These are phyloP conservation scores for Micractinium conductrix DNA, from an alignment of 139 green algal species.

Conservation along the genomic window DNA sequence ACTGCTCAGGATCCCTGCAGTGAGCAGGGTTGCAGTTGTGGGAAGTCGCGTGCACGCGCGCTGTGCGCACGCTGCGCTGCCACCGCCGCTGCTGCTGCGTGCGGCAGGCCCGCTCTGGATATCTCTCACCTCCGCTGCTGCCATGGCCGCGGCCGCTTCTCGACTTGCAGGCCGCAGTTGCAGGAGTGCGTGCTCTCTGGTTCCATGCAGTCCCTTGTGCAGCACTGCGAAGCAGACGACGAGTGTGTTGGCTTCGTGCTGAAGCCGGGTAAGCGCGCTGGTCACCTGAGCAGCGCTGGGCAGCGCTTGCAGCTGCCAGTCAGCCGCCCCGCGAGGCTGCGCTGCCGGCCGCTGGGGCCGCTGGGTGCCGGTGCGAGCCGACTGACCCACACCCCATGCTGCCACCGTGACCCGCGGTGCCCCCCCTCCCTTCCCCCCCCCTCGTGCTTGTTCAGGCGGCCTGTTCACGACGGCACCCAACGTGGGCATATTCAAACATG, in stretches of 20 bases:
- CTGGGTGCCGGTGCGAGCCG: too few relatives aligned
- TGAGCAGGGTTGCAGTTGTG: not conserved
- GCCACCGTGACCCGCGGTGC: too few relatives aligned
- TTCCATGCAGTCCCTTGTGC: not conserved
- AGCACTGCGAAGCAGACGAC: not conserved
- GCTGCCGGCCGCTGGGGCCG: too few relatives aligned
- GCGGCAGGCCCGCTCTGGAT: not conserved
- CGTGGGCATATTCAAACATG: slow-evolving; percentile 5
- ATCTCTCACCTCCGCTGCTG: too few relatives aligned
- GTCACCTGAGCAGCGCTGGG: too few relatives aligned
- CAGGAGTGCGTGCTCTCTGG: not conserved
- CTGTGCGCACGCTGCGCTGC: too few relatives aligned
- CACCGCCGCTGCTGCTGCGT: not conserved
- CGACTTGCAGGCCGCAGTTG: not conserved
- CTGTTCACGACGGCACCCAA: not conserved
- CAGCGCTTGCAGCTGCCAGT: too few relatives aligned
- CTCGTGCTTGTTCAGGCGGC: not conserved
- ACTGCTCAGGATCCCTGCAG: not conserved
- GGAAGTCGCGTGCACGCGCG: too few relatives aligned
- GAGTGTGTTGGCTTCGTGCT: not conserved
- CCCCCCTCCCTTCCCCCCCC: too few relatives aligned
- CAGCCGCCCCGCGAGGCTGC: too few relatives aligned
- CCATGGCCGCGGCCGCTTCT: too few relatives aligned
- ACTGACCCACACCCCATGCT: too few relatives aligned
- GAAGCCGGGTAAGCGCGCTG: not conserved